Evolutionary conservation across 192 early-diverging fungal genomes (phyloP).

Genomic region (Physocladia obscura): DNA sequence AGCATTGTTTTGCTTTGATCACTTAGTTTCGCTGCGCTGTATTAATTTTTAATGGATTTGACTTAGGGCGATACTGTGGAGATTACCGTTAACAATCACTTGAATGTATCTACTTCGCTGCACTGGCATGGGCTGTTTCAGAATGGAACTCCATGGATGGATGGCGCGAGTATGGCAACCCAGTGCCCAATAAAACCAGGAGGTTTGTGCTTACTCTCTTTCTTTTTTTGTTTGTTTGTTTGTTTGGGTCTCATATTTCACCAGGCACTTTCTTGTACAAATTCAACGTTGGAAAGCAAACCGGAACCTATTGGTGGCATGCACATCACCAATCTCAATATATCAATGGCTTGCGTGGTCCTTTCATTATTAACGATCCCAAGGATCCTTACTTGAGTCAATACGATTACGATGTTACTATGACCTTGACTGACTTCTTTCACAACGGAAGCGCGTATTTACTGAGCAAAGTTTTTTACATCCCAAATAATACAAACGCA

Average conservation of each 20-base stretch:
- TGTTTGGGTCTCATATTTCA: no score
- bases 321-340: constrained; percentile 16
- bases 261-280: constrained; percentile 65
- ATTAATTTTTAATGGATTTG: no score
- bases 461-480: constrained; percentile 52
- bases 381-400: constrained; percentile 55
- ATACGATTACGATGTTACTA: constrained; percentile 52
- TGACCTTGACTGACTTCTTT: constrained; percentile 59
- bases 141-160: constrained; percentile 66
- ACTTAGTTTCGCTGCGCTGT: not conserved
- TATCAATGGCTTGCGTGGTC: constrained; percentile 70
- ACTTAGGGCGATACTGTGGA: not conserved
- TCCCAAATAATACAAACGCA: not conserved
- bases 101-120: constrained; percentile 33
- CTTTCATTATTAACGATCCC: constrained; percentile 68
- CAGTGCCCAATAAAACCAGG: constrained; percentile 42
- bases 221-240: no score
- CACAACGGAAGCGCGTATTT: constrained; percentile 45
- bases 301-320: constrained; percentile 79
- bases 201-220: not conserved
- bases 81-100: constrained; percentile 22
- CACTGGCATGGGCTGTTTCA: constrained; percentile 73
- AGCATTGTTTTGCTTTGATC: not conserved
- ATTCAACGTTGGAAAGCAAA: constrained; percentile 58
- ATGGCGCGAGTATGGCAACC: constrained; percentile 67